phyloP scores from a whole-genome alignment of 371 early-diverging fungal genomes.

The Rhizopus delemar region DNA sequence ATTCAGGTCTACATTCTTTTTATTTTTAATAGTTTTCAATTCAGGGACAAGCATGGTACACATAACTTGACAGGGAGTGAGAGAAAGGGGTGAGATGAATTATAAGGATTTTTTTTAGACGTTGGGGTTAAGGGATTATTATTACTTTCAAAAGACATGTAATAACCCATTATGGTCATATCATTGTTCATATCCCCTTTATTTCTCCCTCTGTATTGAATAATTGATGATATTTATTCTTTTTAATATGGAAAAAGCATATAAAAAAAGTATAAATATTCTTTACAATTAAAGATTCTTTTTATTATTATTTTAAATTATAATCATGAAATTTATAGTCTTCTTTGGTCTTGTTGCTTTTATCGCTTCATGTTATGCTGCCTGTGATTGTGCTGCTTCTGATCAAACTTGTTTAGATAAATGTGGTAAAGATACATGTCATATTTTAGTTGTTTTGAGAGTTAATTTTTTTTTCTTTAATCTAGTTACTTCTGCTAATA shows the following conservation, averaged over 20 bases:
- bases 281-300: background rate
- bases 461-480: slow-evolving; percentile 3
- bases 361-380: slow-evolving; percentile 22
- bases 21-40: no score
- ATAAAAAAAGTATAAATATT: background rate
- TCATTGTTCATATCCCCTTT: background rate
- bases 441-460: background rate
- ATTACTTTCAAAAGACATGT: background rate
- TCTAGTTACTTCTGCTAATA: slow-evolving; percentile 24
- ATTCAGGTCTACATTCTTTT: no score
- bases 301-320: background rate
- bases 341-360: slow-evolving; percentile 17
- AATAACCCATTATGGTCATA: background rate
- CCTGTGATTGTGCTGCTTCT: slow-evolving; percentile 23
- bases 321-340: slow-evolving; percentile 21
- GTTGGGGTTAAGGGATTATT: no score
- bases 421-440: slow-evolving; percentile 23
- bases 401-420: slow-evolving; percentile 24
- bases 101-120: no score
- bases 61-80: no score
- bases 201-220: background rate
- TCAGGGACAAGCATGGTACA: no score
- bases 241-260: background rate
- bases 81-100: no score
- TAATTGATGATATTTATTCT: background rate